These are phyloP conservation scores for Silene latifolia DNA, from an alignment of 148 eudicot genomes.

Conservation along the genomic window DNA sequence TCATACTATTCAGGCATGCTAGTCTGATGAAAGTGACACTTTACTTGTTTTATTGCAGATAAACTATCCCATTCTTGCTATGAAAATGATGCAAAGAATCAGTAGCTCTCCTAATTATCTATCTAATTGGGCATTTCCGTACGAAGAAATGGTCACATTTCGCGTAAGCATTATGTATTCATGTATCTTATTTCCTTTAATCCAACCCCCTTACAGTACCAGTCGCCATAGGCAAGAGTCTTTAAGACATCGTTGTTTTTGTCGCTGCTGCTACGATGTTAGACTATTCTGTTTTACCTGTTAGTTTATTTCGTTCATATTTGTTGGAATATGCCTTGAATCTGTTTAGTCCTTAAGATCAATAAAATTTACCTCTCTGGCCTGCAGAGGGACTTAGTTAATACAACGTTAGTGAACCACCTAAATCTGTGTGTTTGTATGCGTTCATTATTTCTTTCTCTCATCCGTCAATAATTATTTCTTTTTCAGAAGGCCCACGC, in stretches of 20 bases:
- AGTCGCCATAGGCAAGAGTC: not conserved
- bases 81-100: no score
- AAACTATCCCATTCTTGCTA: not conserved
- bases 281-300: not conserved
- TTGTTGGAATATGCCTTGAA: not conserved
- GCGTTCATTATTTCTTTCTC: not conserved
- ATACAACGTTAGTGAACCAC: not conserved
- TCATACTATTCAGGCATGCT: constrained; percentile 7
- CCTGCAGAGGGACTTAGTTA: no score
- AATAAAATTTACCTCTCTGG: no score
- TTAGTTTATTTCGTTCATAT: not conserved
- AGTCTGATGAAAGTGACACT: constrained; percentile 2
- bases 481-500: constrained; percentile 5
- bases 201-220: not conserved
- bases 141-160: constrained; percentile 5
- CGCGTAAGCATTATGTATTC: constrained; percentile 13
- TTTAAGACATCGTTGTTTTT: not conserved
- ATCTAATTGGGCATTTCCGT: not conserved
- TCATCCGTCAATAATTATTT: no score
- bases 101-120: no score
- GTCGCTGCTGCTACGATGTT: not conserved
- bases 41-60: constrained; percentile 10
- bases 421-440: not conserved
- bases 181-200: not conserved
- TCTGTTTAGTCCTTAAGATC: no score